Evolutionary conservation across 352 stramenopile genomes (phyloP).

Genomic region (Phytopythium kandeliae): DNA sequence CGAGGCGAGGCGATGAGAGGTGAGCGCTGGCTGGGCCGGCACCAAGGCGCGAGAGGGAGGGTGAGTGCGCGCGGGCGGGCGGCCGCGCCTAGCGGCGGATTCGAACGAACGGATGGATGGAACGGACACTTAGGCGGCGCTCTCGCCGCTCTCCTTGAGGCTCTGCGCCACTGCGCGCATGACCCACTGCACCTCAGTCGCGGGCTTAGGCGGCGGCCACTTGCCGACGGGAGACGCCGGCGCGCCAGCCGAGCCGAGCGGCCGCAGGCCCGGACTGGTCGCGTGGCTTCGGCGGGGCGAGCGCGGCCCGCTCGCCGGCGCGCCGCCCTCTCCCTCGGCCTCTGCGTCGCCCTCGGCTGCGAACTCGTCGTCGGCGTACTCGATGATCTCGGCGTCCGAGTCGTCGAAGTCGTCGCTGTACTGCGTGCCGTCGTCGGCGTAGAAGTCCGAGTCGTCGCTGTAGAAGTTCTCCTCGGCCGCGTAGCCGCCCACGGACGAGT

Average conservation of each 20-base stretch:
- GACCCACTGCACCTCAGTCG: conserved; percentile 66
- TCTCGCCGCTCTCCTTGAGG: conserved; percentile 51
- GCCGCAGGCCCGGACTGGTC: neutral
- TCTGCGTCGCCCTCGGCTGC: conserved; percentile 26
- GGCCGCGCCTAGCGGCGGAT: no score
- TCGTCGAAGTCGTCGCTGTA: conserved; percentile 86
- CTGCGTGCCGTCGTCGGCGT: conserved; percentile 56
- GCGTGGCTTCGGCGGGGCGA: neutral
- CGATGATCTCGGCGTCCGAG: conserved; percentile 67
- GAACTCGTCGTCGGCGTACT: conserved; percentile 72
- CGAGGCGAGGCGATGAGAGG: no score
- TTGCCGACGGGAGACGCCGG: conserved; percentile 12
- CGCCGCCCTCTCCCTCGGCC: conserved; percentile 27
- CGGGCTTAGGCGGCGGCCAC: conserved; percentile 8
- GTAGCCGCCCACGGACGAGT: conserved; percentile 66
- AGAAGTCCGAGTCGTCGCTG: conserved; percentile 74
- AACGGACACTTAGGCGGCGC: conserved; percentile 8
- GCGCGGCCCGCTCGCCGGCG: neutral
- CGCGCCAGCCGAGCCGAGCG: neutral
- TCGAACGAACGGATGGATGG: neutral
- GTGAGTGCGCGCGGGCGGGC: no score
- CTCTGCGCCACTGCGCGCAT: conserved; percentile 70
- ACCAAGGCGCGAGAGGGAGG: no score
- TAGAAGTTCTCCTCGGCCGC: conserved; percentile 83
- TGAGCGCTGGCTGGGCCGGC: no score